Base-by-base conservation (phyloP, 805 yeast species). In the Yarrowia divulgata region DNA sequence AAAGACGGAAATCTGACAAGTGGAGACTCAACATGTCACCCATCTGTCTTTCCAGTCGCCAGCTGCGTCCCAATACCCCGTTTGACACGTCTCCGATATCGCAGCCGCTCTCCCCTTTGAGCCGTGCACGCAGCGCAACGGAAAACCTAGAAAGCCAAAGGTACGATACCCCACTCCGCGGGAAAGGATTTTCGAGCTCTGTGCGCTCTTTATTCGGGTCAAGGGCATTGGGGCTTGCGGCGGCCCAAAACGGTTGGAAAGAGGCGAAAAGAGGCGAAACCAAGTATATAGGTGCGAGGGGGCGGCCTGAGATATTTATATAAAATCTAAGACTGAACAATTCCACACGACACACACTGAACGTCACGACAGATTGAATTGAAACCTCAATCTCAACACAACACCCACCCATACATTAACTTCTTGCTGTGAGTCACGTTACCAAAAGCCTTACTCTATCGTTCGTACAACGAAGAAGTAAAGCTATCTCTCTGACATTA, bases 161-260 rank as follows among this genome's bases (percentile, higher is more conserved):
- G 66, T 45, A 60, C 66, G 66, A 60, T 60, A 60, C 66, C 66
- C 66, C 66, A 60, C 66, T 60, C 52, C 52, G 66, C 66, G 52
- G 66, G 52, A 60, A 60, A 60, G 66, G 66, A 60, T 60, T 60
- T 60, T 60, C 66, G 52, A 60, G 18, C 13, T 10, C 29, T 8
- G 52, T 45, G 66, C 66, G 66, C 52, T 34, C 23, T 60, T 60
- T 43, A 60, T 45, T 60, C 66, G 66, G 66, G 52, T 34, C 52
- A 60, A 60, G 40, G 66, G 64, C 63, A 39, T 40, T 23, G 29
- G 19, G 48, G 63, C 8, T 42, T 60, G 66, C 66, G 66, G 66
- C 66, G 29, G 29, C 29, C 29, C 29, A 23, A 23, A 23, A 23
- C 29, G 29, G 29, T 23, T 40, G 39, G 63, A 2, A 57, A 57